phyloP scores from a whole-genome alignment of 345 rosid species.

The Camelina hispida region DNA sequence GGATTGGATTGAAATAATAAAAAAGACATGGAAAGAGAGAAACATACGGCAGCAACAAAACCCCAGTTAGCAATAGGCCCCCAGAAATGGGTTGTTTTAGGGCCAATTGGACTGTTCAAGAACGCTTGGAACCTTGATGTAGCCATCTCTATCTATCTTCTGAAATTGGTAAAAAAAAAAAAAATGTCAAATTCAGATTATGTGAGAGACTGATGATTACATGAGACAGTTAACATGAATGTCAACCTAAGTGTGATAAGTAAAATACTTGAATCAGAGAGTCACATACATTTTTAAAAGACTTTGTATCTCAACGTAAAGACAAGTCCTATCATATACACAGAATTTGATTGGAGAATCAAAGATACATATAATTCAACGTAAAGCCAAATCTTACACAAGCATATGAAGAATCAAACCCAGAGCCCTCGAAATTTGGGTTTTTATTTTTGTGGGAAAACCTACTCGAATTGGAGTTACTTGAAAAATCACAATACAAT shows the following conservation, averaged over 20 bases:
- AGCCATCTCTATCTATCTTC: constrained; percentile 48
- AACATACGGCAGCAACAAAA: constrained; percentile 74
- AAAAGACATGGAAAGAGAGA: constrained; percentile 29
- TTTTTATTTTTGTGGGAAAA: not conserved
- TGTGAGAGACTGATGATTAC: no score
- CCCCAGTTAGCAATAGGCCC: constrained; percentile 96
- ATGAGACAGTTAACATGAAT: no score
- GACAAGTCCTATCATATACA: no score
- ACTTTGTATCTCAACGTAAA: not conserved
- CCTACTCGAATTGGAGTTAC: not conserved
- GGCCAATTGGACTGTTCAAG: constrained; percentile 86
- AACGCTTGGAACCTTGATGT: constrained; percentile 70
- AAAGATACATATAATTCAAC: no score
- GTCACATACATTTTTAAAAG: not conserved
- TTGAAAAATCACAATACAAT: not conserved
- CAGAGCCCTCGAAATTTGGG: not conserved
- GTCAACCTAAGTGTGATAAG: no score
- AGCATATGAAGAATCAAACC: not conserved
- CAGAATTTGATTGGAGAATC: not conserved
- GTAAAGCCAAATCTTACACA: not conserved
- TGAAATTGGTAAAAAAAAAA: not conserved
- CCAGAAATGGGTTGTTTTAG: constrained; percentile 90
- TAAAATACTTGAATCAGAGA: no score
- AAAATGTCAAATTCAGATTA: no score
- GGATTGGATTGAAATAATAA: not conserved